phyloP scores from a whole-genome alignment of 176 grass and related monocot species.

The Echinochloa phyllopogon region DNA sequence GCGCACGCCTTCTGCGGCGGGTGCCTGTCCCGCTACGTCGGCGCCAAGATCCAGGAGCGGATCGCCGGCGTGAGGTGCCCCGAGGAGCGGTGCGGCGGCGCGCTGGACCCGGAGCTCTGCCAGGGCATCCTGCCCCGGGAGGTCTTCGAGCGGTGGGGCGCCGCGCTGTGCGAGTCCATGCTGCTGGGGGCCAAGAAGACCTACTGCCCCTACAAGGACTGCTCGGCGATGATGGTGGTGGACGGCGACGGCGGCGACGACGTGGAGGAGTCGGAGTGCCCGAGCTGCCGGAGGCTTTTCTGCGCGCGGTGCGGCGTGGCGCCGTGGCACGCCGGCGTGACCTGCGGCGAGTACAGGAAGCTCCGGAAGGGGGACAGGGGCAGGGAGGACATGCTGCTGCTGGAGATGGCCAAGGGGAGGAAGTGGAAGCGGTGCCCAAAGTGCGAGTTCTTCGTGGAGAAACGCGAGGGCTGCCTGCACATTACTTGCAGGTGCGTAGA shows the following conservation, averaged over 20 bases:
- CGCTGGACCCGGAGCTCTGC: conserved; percentile 39
- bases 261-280: conserved; percentile 24
- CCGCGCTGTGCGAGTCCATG: conserved; percentile 38
- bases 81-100: conserved; percentile 43
- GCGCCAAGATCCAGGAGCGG: conserved; percentile 47
- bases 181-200: neutral
- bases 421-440: conserved; percentile 26
- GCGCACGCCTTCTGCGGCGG: conserved; percentile 54
- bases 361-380: conserved; percentile 13
- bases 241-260: neutral
- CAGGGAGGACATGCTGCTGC: neutral
- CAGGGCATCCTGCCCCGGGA: conserved; percentile 15
- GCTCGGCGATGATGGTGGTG: conserved; percentile 48
- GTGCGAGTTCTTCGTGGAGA: conserved; percentile 56
- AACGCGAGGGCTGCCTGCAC: conserved; percentile 48
- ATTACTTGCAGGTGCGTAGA: conserved; percentile 58
- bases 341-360: neutral
- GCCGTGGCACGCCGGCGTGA: conserved; percentile 10
- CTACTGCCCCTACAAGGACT: conserved; percentile 51
- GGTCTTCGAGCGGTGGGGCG: conserved; percentile 33
- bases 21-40: conserved; percentile 50
- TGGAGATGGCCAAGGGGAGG: conserved; percentile 13
- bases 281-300: conserved; percentile 29
- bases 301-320: conserved; percentile 16
- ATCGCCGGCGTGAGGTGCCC: conserved; percentile 45